Evolutionary conservation across 169 alveolate species (phyloP), one percentile per base, ranked within the genome.

Genomic region (Cryptosporidium sp.): DNA sequence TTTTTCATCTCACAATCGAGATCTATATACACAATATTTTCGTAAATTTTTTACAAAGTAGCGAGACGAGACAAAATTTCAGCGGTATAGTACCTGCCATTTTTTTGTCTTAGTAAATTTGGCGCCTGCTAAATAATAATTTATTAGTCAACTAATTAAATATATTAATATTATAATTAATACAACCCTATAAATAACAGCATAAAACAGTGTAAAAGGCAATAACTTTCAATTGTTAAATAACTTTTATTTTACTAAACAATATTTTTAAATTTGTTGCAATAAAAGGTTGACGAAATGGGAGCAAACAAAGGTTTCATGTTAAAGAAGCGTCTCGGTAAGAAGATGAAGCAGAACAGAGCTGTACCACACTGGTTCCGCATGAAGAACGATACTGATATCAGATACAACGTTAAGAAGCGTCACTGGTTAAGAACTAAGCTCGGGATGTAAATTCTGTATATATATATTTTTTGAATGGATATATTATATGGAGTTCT

Each of bases 351-450:
- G 91, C 95, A 94, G 85, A 95, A 95, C 91, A 94, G 94, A 87
- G 96, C 96, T 70, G 92, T 95, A 92, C 97, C 97, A 70, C 94
- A 95, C 92, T 95, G 97, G 97, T 92, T 89, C 91, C 94, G 97
- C 92, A 93, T 93, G 91, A 94, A 93, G 93, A 93, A 94, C 42
- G 95, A 94, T 85, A 93, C 93, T 61, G 93, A 92, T 44, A 95
- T 95, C 85, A 95, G 97, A 93, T 94, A 93, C 91, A 95, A 95
- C 91, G 92, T 95, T 21, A 95, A 95, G 92, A 94, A 95, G 73
- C 93, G 97, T 93, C 93, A 94, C 89, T 95, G 97, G 97, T 93
- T 96, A 91, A 95, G 97, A 95, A 95, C 97, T 65, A 95, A 95
- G 94, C 94, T 95, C 72, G 93, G 93, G 73, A 92, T 94, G 73